Evolutionary conservation across 2,329 filamentous ascomycete species (phyloP), one percentile per base, ranked within the genome.

Genomic region (Fusarium floridanum): DNA sequence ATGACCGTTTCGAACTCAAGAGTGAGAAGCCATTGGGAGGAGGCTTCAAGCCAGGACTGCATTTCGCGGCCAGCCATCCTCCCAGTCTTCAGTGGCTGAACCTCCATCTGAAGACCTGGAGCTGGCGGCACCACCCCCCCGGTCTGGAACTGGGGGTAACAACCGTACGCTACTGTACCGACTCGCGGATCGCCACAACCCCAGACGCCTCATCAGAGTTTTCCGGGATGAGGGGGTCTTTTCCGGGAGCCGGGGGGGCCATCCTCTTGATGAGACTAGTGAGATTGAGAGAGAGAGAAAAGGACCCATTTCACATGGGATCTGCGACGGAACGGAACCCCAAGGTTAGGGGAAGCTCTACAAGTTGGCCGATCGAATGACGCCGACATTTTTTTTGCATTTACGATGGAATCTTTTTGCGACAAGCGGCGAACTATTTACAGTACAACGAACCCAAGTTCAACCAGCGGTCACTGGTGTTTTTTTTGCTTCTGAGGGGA

Each of bases 131-230:
- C 32, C 32, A 8, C 43, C 43, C 43, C 41, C 41, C 41, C n/a
- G 64, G 57, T 29, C 64, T 62, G n/a, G 57, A 56, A 62, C 64
- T 45, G 27, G 27, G 24, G 45, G 24, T 43, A 43, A 20, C 39
- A 43, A 22, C 39, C 39, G n/a, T n/a, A 39, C 29, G 9, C 39
- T 27, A 27, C 27, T 27, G 27, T 34, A 17, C 17, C 57, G 56
- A 66, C 64, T 67, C 64, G 48, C 59, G 48, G 34, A 43, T 56
- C 60, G 48, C 34, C 27, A 55, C 45, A 11, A 55, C 61, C 61
- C 61, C 45, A 64, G 45, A 64, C 45, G 61, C 45, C 61, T 41
- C 59, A 4, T 63, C 39, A 56, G 41, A 50, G 41, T 61, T 61
- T 61, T 36, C 41, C 45, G 45, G 45, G 24, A 56, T 22, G 60